Evolutionary conservation across 1,139 yeast species (phyloP), one percentile per base, ranked within the genome.

Genomic region (Kurtzmaniella quercitrusa): DNA sequence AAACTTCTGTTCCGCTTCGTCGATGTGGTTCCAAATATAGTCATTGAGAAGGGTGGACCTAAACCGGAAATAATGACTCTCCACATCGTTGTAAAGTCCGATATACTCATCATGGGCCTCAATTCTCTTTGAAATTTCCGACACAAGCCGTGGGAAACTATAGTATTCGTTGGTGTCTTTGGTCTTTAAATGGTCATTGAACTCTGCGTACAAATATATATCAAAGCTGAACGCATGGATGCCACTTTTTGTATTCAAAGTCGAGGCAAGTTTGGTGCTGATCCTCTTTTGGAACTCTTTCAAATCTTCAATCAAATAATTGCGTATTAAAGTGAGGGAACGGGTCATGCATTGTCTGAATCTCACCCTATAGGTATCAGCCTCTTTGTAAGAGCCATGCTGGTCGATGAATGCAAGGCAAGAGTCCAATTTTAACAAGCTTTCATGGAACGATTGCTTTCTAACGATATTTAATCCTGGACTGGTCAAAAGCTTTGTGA

Each of bases 311-410:
- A 74, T 73, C 46, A 87, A 66, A 57, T 81, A 87, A 52, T 84
- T 86, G 50, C 84, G 77, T 18, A 89, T 78, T 50, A 93, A 68
- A 0, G 95, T 81, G 45, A 90, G 71, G 0, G 95, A 83, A 47
- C 96, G 75, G 1, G 94, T 83, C 77, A 90, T 75, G 56, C 96
- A 88, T 54, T 88, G 95, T 48, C 89, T 77, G 63, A 87, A 88
- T 48, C 93, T 74, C 51, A 83, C 79, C 39, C 76, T 76, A 60
- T 88, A 90, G 3, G 79, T 57, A 31, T 84, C 95, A 15, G 81
- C 70, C 47, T 90, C 96, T 56, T 77, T 81, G 55, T 85, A 85
- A 34, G 75, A 71, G 1, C 75, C 68, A 49, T 70, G 73, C 9
- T 48, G 19, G 2, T 57, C 56, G 31, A 73, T 57, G 46, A 73